phyloP scores from a whole-genome alignment of 805 yeast species.

The Zygotorulaspora chibaensis region DNA sequence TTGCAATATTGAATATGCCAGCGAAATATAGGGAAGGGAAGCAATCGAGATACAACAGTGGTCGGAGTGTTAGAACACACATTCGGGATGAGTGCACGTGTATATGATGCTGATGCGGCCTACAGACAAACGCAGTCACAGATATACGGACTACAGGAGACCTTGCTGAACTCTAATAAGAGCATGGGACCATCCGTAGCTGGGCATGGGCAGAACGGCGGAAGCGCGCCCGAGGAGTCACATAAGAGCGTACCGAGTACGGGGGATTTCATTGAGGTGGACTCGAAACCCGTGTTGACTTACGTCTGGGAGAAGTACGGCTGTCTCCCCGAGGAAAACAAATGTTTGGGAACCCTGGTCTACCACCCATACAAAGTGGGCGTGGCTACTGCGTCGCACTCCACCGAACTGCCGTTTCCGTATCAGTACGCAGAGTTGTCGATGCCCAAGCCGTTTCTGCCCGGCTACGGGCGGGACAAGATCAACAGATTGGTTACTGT shows the following conservation, averaged over 20 bases:
- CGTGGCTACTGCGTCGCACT: background rate
- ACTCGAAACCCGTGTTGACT: conserved; percentile 16
- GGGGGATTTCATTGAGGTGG: conserved; percentile 1
- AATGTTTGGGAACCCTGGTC: conserved; percentile 15
- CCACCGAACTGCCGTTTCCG: conserved; percentile 3
- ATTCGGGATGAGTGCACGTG: conserved; percentile 2
- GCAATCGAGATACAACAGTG: background rate
- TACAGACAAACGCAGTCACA: conserved; percentile 33
- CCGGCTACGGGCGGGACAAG: conserved; percentile 17
- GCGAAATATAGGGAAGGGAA: background rate
- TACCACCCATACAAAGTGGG: conserved; percentile 23
- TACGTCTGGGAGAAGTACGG: conserved; percentile 15
- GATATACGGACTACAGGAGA: conserved; percentile 33
- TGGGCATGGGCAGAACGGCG: background rate
- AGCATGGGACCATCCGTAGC: conserved; percentile 4
- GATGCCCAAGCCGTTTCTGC: conserved; percentile 28
- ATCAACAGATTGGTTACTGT: conserved; percentile 25
- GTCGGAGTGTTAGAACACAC: background rate
- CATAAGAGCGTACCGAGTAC: background rate
- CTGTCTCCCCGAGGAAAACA: conserved; percentile 8
- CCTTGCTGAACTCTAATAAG: conserved; percentile 29
- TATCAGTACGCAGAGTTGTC: conserved; percentile 9
- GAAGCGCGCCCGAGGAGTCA: background rate
- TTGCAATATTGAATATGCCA: background rate
- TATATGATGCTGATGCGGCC: conserved; percentile 17